Percentiles rank a stretch among this genome's conserved stretches.
phyloP scores from a whole-genome alignment of 202 grass and related monocot species.

The Musa balbisiana region DNA sequence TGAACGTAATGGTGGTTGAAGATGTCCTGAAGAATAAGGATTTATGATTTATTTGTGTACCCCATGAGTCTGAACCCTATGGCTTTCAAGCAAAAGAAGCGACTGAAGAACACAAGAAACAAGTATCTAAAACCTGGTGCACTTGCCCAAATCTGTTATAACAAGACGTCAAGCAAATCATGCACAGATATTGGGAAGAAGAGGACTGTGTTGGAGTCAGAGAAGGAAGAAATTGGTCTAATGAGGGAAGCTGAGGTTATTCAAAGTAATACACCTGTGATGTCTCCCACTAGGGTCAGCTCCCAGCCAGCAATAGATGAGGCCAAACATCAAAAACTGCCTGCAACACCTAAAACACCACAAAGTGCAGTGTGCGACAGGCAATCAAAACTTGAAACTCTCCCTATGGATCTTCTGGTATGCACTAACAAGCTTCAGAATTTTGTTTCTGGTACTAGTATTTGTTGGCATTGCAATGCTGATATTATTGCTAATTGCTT shows the following conservation, averaged over 20 bases:
- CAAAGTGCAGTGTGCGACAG: slow-evolving; percentile 42
- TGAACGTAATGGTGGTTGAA: neutral
- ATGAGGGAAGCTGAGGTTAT: slow-evolving; percentile 9
- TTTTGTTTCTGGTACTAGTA: neutral
- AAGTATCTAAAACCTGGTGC: slow-evolving; percentile 89
- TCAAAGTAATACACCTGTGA: slow-evolving; percentile 23
- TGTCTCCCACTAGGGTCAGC: slow-evolving; percentile 40
- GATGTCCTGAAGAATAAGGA: no score
- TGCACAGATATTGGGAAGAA: slow-evolving; percentile 75
- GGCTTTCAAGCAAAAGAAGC: slow-evolving; percentile 63
- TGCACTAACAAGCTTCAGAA: neutral
- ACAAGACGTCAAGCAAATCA: slow-evolving; percentile 50
- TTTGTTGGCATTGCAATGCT: neutral
- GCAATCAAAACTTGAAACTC: slow-evolving; percentile 72
- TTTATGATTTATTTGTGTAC: neutral
- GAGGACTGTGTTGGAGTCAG: slow-evolving; percentile 56
- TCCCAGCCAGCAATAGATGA: slow-evolving; percentile 32
- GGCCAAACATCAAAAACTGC: slow-evolving; percentile 37
- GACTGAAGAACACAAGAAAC: slow-evolving; percentile 47
- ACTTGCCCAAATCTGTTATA: slow-evolving; percentile 72
- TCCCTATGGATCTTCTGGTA: slow-evolving; percentile 86
- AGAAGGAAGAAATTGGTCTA: slow-evolving; percentile 45
- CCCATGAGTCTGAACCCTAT: slow-evolving; percentile 28
- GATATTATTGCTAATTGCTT: neutral
- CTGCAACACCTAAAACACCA: slow-evolving; percentile 57